Base-by-base conservation (phyloP, 306 rosid genomes). In the Malus orientalis region DNA sequence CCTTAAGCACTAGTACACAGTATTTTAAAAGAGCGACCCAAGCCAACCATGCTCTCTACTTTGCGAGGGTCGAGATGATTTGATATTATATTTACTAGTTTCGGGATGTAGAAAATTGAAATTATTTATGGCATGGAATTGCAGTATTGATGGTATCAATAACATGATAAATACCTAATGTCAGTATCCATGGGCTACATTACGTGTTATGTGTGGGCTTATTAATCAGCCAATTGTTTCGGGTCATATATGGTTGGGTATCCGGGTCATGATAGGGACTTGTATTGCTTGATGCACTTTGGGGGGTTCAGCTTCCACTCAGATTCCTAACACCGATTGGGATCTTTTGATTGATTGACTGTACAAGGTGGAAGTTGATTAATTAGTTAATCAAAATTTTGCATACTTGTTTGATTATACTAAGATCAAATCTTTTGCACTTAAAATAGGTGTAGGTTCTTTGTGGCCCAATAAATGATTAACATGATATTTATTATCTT, bases 321-420 rank as follows among this genome's bases (percentile, higher is more conserved):
- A 40, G 80, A 15, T 67, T 76, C 42, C 42, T 9, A 54, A 38
- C 78, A 73, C 69, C 22, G 65, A 73, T 42, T 73, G 49, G 29
- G 47, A 36, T 49, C 59, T 72, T 54, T 67, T 55, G 33, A 23
- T n/a, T 79, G 74, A 63, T 64, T 79, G 67, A 30, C 30, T 66
- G 47, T 74, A 53, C 6, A 8, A 20, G 69, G 74, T 67, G 74
- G 70, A 73, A 74, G 55, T 51, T 51, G 55, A 51, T 51, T 51
- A 51, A 5, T 74, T 55, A 5, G 70, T 74, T 57, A 59, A 33
- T 42, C 10, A 66, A 33, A 23, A 23, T 32, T 11, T 27, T 2
- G 29, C 8, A 13, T 33, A 32, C 22, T 30, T 45, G 55, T 74
- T 67, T 51, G 67, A 67, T 42, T 45, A 60, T 45, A 49, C 12